Percentiles rank a stretch among this genome's conserved stretches.
phyloP scores from a whole-genome alignment of 2,329 filamentous ascomycete genomes.

The Botrytis galanthina region DNA sequence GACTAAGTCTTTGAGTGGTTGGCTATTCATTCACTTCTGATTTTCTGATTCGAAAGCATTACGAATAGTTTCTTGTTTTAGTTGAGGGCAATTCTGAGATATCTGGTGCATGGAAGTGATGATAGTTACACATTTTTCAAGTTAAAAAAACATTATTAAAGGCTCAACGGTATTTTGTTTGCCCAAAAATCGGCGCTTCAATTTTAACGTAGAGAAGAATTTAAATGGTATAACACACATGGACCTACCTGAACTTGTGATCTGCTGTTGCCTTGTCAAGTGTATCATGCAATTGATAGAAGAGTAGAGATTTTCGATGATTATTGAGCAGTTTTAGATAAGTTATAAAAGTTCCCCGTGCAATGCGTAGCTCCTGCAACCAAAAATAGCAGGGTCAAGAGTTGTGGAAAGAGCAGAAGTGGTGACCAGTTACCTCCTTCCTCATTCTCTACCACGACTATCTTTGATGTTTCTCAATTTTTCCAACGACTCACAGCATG shows the following conservation, averaged over 20 bases:
- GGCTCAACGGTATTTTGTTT: not conserved
- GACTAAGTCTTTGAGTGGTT: not conserved
- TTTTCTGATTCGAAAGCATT: not conserved
- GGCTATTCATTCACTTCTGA: not conserved
- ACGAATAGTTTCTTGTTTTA: not conserved
- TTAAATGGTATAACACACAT: not conserved
- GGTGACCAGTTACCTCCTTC: not conserved
- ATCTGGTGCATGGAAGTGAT: accelerated
- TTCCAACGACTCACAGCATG: not conserved
- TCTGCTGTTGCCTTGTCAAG: not conserved
- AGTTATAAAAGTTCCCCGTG: not conserved
- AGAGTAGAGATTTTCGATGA: not conserved
- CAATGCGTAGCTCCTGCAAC: not conserved
- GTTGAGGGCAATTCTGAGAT: not conserved
- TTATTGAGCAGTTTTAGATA: not conserved
- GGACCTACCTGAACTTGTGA: no score
- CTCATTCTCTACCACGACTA: not conserved
- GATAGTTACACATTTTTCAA: not conserved
- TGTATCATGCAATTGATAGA: not conserved
- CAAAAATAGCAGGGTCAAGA: not conserved
- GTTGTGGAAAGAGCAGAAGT: not conserved
- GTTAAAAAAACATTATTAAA: not conserved
- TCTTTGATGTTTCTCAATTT: not conserved
- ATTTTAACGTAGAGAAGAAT: not conserved
- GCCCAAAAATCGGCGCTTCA: no score